Evolutionary conservation across 257 asterid species (phyloP).

Genomic region (Pogostemon cablin): DNA sequence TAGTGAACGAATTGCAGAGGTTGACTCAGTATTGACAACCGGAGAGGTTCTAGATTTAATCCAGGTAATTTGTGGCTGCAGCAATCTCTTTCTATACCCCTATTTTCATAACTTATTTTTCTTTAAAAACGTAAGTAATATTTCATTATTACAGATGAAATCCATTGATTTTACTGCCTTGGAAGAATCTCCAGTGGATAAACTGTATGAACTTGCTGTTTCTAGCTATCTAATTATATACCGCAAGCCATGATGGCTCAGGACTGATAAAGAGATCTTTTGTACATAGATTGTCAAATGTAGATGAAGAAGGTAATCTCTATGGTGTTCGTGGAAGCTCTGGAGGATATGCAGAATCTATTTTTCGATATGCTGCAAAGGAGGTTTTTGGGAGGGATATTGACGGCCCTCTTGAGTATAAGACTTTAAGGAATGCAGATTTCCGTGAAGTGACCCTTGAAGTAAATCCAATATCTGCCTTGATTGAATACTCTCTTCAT

Average conservation of each 20-base stretch:
- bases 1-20: constrained; percentile 70
- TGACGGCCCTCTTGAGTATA: constrained; percentile 71
- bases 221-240: constrained; percentile 14
- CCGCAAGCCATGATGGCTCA: constrained; percentile 16
- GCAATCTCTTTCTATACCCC: background rate
- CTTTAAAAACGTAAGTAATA: background rate
- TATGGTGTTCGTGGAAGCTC: constrained; percentile 88
- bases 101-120: background rate
- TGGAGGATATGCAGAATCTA: constrained; percentile 94
- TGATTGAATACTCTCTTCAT: constrained; percentile 8
- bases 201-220: constrained; percentile 58
- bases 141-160: constrained; percentile 63
- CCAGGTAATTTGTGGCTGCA: constrained; percentile 52
- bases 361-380: constrained; percentile 80
- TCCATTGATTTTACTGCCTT: constrained; percentile 65
- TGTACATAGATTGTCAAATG: constrained; percentile 64
- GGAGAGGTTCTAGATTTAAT: constrained; percentile 93
- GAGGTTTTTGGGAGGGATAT: constrained; percentile 64
- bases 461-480: constrained; percentile 51
- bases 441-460: constrained; percentile 85
- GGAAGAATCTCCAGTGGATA: constrained; percentile 88
- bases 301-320: constrained; percentile 67
- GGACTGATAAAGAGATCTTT: constrained; percentile 11
- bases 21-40: constrained; percentile 92
- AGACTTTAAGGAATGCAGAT: constrained; percentile 81